Conservation (phyloP, 2,329 filamentous ascomycete genomes). For the Myotisia sp. region DNA sequence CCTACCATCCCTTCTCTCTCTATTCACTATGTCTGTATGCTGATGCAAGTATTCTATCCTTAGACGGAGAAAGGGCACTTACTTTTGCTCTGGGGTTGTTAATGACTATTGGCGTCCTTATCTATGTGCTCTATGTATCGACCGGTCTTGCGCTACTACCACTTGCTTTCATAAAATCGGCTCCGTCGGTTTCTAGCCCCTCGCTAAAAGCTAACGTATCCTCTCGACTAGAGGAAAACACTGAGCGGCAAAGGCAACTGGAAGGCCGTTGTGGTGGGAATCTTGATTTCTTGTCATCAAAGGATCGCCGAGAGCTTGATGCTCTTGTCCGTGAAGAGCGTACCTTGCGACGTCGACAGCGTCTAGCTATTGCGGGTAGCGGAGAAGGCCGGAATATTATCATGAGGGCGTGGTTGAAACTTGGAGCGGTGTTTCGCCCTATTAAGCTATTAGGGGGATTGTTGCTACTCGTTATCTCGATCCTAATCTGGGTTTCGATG, state of each 20-base stretch:
- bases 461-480: conserved; percentile 55
- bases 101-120: conserved; percentile 67
- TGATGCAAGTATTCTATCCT: conserved; percentile 8
- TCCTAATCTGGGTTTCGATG: conserved; percentile 81
- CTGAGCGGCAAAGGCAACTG: conserved; percentile 81
- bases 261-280: conserved; percentile 71
- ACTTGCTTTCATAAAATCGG: conserved; percentile 80
- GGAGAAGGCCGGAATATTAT: conserved; percentile 64
- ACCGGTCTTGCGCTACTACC: conserved; percentile 79
- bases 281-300: conserved; percentile 58
- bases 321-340: conserved; percentile 77
- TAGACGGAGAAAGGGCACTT: conserved; percentile 76
- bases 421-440: conserved; percentile 69
- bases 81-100: conserved; percentile 83
- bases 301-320: conserved; percentile 81
- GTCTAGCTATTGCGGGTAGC: conserved; percentile 63
- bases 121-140: conserved; percentile 82
- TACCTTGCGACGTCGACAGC: conserved; percentile 75
- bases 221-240: conserved; percentile 70
- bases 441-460: conserved; percentile 78
- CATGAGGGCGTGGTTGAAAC: conserved; percentile 62
- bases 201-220: conserved; percentile 62
- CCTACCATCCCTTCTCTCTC: not conserved
- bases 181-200: conserved; percentile 71
- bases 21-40: not conserved